Conservation (phyloP, 805 yeast species). For the Metschnikowia vanudenii region DNA sequence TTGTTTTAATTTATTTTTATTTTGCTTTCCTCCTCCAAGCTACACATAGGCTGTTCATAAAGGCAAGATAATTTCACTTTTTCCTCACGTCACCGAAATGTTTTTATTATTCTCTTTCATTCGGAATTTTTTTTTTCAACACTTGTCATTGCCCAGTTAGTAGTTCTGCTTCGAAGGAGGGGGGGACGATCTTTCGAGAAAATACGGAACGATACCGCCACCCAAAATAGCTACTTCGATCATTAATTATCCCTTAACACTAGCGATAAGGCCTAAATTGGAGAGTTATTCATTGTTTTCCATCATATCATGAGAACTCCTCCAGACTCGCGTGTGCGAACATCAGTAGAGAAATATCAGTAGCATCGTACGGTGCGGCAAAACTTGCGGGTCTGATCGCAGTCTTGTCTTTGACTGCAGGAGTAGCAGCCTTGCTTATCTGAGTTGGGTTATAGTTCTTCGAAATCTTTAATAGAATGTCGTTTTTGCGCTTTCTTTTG, state of each 20-base stretch:
- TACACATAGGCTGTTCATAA: no score
- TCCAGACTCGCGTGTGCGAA: slow-evolving; percentile 41
- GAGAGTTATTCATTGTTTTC: slow-evolving; percentile 34
- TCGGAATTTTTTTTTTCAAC: no score
- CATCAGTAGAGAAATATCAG: slow-evolving; percentile 21
- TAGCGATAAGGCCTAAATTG: slow-evolving; percentile 25
- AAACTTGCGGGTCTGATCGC: slow-evolving; percentile 4
- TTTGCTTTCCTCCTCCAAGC: no score
- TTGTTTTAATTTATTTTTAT: no score
- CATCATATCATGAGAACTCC: slow-evolving; percentile 33
- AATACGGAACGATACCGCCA: background rate
- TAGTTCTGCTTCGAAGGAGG: no score
- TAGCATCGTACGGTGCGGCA: slow-evolving; percentile 6
- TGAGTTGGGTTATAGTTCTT: background rate
- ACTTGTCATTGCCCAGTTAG: no score
- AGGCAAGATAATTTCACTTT: no score
- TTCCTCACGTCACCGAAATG: no score
- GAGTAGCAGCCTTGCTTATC: slow-evolving; percentile 14
- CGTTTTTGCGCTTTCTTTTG: background rate
- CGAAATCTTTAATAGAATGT: background rate
- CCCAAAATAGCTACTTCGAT: slow-evolving; percentile 27
- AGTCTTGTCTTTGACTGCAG: slow-evolving; percentile 17
- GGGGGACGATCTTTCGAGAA: background rate
- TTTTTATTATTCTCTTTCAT: no score
- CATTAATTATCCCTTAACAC: slow-evolving; percentile 34